These are phyloP conservation scores for Thermomyces lanuginosus DNA, from an alignment of 2,329 filamentous ascomycete genomes.

Conservation along the genomic window DNA sequence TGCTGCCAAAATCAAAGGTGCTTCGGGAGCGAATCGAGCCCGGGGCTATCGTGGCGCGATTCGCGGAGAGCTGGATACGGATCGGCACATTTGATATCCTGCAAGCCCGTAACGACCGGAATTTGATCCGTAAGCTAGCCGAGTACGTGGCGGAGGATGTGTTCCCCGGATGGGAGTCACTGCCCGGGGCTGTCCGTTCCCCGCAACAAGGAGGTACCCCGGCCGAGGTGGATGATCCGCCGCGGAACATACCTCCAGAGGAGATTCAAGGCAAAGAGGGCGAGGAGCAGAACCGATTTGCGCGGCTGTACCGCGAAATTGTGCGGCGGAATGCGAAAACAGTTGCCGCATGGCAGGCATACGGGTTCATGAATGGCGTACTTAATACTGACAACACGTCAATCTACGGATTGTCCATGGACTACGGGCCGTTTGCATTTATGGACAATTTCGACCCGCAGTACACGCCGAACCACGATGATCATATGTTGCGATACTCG, in stretches of 20 bases:
- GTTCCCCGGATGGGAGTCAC: conserved; percentile 69
- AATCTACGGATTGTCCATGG: conserved; percentile 71
- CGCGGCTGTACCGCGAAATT: conserved; percentile 74
- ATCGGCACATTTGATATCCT: conserved; percentile 95
- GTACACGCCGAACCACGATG: conserved; percentile 96
- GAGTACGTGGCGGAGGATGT: conserved; percentile 80
- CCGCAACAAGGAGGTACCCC: conserved; percentile 25
- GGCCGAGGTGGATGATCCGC: conserved; percentile 27
- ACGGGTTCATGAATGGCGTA: conserved; percentile 98
- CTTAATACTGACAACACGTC: conserved; percentile 97
- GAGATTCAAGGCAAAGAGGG: conserved; percentile 51
- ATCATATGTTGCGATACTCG: conserved; percentile 68
- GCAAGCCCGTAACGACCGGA: conserved; percentile 62
- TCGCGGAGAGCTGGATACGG: conserved; percentile 79
- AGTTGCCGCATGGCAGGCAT: conserved; percentile 89
- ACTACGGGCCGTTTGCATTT: conserved; percentile 95
- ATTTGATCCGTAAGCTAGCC: conserved; percentile 54
- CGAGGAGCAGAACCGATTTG: conserved; percentile 68
- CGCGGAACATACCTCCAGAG: conserved; percentile 39
- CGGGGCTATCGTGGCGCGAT: conserved; percentile 80
- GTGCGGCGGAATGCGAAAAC: conserved; percentile 70
- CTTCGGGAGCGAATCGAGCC: conserved; percentile 68
- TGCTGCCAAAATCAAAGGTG: conserved; percentile 57
- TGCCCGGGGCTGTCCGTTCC: conserved; percentile 43
- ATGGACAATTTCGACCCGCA: conserved; percentile 89